Base-by-base conservation (phyloP, 148 eudicot species). In the Vaccinium darrowii region DNA sequence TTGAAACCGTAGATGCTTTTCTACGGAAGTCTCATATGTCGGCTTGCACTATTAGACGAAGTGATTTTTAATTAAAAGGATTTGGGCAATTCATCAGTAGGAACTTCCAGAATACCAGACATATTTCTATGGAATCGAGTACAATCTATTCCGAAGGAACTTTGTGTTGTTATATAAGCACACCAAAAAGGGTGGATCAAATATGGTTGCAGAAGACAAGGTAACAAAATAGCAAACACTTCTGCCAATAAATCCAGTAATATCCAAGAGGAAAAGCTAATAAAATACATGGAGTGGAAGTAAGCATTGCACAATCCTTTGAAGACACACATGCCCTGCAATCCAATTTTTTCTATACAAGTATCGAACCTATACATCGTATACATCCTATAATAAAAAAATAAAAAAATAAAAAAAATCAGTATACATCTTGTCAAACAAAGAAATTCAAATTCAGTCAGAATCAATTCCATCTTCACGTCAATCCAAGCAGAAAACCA, bases 291-390 rank as follows among this genome's bases (percentile, higher is more conserved):
- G 8, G 53, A 33, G 54, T 23, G 47, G 43, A 81, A 50, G 9
- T 25, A 16, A 4, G 49, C 53, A 58, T 69, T 71, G 14, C 33
- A 47, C 53, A 65, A 21, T 23, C 62, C 77, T 81, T 2, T 63
- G 15, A 9, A 33, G 50, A 23, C 5, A 27, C 18, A 51, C 47
- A 51, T 51, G 63, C 10, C 49, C 81, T 16, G 15, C 53, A 69
- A 82, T 82, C 11, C 25, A 51, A 36, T 23, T 50, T 82, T 43
- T 23, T 67, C 39, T 72, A 47, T 72, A 82, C 84, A 82, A 33
- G 84, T 71, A 30, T 69, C 19, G 12, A 82, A 72, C 15, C 84
- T 82, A 30, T 82, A 82, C 84, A 52, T 9, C 25, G 50, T 53
- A 21, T 52, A 72, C 27, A 12, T 16, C 52, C 30, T 19, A 18